Conservation (phyloP, 495 filamentous ascomycete genomes). For the Barbatosphaeria neglecta region DNA sequence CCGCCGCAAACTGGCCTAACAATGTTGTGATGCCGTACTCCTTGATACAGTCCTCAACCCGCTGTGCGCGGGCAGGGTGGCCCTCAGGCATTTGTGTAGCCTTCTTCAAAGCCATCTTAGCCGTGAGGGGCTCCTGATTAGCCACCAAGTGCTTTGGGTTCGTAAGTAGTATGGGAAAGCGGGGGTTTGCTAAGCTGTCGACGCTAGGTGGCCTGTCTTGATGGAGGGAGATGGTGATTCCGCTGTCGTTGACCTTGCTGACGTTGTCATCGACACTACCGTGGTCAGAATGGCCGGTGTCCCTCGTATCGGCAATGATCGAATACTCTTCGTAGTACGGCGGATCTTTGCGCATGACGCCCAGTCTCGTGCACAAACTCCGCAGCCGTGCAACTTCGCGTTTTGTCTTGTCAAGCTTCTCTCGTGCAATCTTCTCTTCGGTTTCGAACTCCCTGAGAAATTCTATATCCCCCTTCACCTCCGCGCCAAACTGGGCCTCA, state of each 20-base stretch:
- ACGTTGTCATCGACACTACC: slow-evolving; percentile 3
- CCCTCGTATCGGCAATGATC: slow-evolving; percentile 7
- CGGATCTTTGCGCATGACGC: slow-evolving; percentile 19
- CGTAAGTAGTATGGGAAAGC: slow-evolving; percentile 20
- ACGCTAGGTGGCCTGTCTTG: not conserved
- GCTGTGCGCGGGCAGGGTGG: slow-evolving; percentile 7
- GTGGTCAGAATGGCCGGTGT: no score
- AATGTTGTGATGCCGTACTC: slow-evolving; percentile 20
- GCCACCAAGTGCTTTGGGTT: slow-evolving; percentile 17
- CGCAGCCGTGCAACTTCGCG: slow-evolving; percentile 8
- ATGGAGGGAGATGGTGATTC: slow-evolving; percentile 11
- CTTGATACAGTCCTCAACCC: slow-evolving; percentile 16
- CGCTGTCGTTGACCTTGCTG: not conserved
- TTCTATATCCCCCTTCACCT: slow-evolving; percentile 11
- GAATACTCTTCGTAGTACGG: slow-evolving; percentile 16
- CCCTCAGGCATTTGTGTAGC: slow-evolving; percentile 12
- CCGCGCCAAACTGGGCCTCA: slow-evolving; percentile 9
- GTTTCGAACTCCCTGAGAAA: slow-evolving; percentile 16
- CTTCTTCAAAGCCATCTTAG: slow-evolving; percentile 8
- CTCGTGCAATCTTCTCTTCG: slow-evolving; percentile 4
- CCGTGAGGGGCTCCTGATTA: slow-evolving; percentile 4
- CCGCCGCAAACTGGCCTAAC: slow-evolving; percentile 11
- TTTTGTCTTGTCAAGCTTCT: slow-evolving; percentile 6
- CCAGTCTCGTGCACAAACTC: slow-evolving; percentile 11
- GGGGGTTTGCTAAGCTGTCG: slow-evolving; percentile 10